Evolutionary conservation across 2,329 filamentous ascomycete species (phyloP), one percentile per base, ranked within the genome.

Genomic region (Akanthomyces dipterigenus): DNA sequence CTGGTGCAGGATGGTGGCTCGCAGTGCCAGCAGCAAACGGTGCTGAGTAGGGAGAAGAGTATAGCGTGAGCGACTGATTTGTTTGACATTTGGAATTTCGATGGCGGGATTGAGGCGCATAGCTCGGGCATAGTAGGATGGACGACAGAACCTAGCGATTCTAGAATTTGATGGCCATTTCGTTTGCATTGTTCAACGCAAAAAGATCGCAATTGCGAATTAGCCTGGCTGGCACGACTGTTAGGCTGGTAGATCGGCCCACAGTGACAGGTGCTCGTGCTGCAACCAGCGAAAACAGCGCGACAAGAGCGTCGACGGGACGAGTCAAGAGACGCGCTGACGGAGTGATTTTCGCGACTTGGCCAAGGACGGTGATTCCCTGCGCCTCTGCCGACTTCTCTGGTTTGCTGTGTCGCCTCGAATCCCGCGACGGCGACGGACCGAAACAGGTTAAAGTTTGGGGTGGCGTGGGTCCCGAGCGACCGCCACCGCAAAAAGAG

Each of bases 401-500:
- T 46, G 24, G 24, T 28, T 43, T 5, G 38, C 4, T 3, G 38
- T 34, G 26, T 22, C 31, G 40, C 22, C 18, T 43, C 8, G 24
- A 14, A 42, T 36, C 22, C 36, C 26, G n/a, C 54, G 20, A 26
- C 28, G 18, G 22, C 43, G 55, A 57, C 20, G 45, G 43, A 20
- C 45, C 43, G 55, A 60, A 60, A 46, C 8, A 28, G 57, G 57
- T 38, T 53, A 34, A 34, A 22, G 31, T 34, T 48, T 34, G 5
- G 24, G 31, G 43, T 22, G 45, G 20, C 22, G 45, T 58, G 55
- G 46, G 57, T 31, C 46, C 7, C 28, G 7, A 12, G 3, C 24
- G 18, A 14, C 56, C 57, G 57, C 57, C 57, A 60, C 57, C 57
- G 57, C 57, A 40, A 60, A 60, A 60, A 60, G 12, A 46, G 46